Evolutionary conservation across 257 asterid species (phyloP).

Genomic region (Solanum commersonii): DNA sequence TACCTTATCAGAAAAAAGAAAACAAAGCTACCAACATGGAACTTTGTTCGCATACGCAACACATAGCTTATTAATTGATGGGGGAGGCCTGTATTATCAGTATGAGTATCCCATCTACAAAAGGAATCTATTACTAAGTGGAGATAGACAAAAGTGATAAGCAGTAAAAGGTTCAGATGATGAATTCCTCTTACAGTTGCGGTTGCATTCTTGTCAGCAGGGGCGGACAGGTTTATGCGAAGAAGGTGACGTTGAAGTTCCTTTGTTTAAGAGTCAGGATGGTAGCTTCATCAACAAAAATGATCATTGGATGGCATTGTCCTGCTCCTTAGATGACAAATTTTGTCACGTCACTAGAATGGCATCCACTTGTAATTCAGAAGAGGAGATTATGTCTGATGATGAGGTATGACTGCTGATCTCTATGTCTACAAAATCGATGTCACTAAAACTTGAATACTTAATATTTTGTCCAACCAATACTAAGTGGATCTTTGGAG

Average conservation of each 20-base stretch:
- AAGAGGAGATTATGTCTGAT: conserved; percentile 42
- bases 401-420: conserved; percentile 39
- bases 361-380: conserved; percentile 24
- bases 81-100: not conserved
- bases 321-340: conserved; percentile 17
- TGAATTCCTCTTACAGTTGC: conserved; percentile 6
- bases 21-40: not conserved
- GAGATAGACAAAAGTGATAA: not conserved
- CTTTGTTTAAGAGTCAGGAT: conserved; percentile 13
- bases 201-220: conserved; percentile 29
- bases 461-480: not conserved
- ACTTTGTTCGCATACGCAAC: not conserved
- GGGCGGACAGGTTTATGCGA: conserved; percentile 15
- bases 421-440: not conserved
- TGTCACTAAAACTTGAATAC: not conserved
- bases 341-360: conserved; percentile 11
- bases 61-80: not conserved
- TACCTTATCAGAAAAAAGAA: not conserved
- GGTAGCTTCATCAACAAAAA: conserved; percentile 15
- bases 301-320: conserved; percentile 15
- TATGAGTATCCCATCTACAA: not conserved
- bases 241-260: conserved; percentile 66
- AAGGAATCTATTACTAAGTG: not conserved
- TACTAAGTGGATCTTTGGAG: not conserved
- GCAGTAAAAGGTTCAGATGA: not conserved